Base-by-base conservation (phyloP, 2,329 filamentous ascomycete genomes). In the Penicillium sumatraense region DNA sequence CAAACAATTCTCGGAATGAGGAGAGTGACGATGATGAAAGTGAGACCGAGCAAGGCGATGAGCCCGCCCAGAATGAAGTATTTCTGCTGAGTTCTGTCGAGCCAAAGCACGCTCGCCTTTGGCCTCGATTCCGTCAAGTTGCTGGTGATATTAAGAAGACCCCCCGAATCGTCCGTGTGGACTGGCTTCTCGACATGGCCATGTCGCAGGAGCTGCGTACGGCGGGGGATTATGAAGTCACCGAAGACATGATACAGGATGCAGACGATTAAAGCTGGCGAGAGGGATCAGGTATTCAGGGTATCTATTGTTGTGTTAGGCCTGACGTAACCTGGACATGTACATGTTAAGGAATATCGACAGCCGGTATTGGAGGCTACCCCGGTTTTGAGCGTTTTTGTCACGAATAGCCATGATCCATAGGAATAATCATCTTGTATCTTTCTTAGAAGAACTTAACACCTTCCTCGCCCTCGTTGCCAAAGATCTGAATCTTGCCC, bases 401-500 rank as follows among this genome's bases (percentile, higher is more conserved):
- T 55, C 46, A 63, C 56, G 62, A 65, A 64, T 66, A 64, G 55
- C 64, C 63, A 66, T 33, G 61, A 62, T 54, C 54, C 49, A 53
- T 53, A 48, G 41, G 20, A 56, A 38, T 46, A 44, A 55, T 40
- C 40, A 54, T 44, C 20, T 14, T 31, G 44, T 53, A 21, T 36
- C 42, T 55, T 87, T 79, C 54, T 87, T 79, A 97, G 72, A 98
- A 98, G 79, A 99, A 98, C 79, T 99, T 99, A 62, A 98, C 91
- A 67, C 95, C 95, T 68, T 90, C 86, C 57, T 90, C 89, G 71
- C 93, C 91, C 67, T 93, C 92, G 51, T 86, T 85, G 29, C 93
- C 93, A 77, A 99, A 98, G 23, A 98, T 86, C 75, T 98, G 93
- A 13, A 93, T 93, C 77, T 90, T 96, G 64, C 92, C 92, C 59